Conservation (phyloP, 345 rosid species). For the Acer saccharum region DNA sequence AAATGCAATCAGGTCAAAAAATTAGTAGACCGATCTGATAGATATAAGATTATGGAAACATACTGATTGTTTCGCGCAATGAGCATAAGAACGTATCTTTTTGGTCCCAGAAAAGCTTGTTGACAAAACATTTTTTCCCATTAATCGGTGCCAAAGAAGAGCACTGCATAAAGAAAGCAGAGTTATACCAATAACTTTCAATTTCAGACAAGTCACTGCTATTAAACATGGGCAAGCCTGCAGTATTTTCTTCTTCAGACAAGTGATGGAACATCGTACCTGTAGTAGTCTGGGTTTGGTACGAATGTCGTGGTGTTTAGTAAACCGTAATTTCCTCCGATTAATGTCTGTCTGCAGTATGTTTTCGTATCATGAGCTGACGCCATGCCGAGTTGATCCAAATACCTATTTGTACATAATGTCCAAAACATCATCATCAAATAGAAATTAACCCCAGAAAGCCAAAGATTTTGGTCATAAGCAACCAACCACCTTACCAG, state of each 20-base stretch:
- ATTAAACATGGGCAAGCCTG: background rate
- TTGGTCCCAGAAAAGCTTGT: conserved; percentile 66
- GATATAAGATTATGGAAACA: conserved; percentile 19
- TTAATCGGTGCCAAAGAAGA: conserved; percentile 84
- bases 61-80: conserved; percentile 80
- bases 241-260: background rate
- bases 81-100: conserved; percentile 76
- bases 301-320: conserved; percentile 68
- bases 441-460: conserved; percentile 6
- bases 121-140: conserved; percentile 74
- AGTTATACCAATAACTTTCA: too few relatives aligned
- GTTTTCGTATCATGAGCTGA: conserved; percentile 70
- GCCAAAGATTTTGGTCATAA: background rate
- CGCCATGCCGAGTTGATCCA: conserved; percentile 93
- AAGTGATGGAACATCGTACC: conserved; percentile 32
- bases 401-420: conserved; percentile 53
- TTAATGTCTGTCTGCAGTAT: conserved; percentile 85
- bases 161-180: conserved; percentile 53
- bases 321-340: conserved; percentile 91
- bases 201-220: too few relatives aligned
- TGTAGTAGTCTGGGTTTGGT: conserved; percentile 96
- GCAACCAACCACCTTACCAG: conserved; percentile 54
- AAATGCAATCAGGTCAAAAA: conserved; percentile 12
- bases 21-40: background rate
- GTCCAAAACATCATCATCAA: background rate